Evolutionary conservation across 768 basidiomycete genomes (phyloP).

Genomic region (Zangia roseola): DNA sequence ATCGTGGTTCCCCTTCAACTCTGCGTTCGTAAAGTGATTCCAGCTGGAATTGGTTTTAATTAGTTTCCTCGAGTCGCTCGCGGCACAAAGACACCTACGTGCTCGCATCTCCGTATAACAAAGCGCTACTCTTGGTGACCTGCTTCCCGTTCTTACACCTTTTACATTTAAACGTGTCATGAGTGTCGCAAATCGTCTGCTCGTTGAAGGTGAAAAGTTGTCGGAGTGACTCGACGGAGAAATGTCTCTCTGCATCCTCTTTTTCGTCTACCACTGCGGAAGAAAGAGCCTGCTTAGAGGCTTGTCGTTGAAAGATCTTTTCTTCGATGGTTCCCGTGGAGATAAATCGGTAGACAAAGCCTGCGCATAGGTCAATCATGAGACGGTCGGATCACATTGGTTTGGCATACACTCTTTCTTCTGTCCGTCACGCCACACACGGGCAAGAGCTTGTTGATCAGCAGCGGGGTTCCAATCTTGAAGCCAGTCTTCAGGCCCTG

Average conservation of each 20-base stretch:
- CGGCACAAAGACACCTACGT: constrained; percentile 59
- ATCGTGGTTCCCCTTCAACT: constrained; percentile 91
- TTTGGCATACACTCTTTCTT: constrained; percentile 91
- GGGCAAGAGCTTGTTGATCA: constrained; percentile 96
- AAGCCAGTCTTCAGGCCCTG: background rate
- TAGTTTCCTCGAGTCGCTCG: background rate
- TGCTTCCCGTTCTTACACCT: constrained; percentile 88
- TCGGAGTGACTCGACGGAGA: constrained; percentile 83
- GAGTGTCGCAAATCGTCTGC: constrained; percentile 85
- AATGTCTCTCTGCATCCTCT: constrained; percentile 93
- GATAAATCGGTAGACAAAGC: constrained; percentile 98
- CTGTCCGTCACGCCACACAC: constrained; percentile 99
- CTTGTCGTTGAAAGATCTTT: constrained; percentile 98
- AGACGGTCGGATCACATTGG: background rate
- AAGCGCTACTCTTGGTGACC: constrained; percentile 72
- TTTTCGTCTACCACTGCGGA: constrained; percentile 98
- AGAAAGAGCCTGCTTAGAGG: constrained; percentile 92
- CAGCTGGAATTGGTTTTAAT: constrained; percentile 52
- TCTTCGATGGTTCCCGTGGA: constrained; percentile 97
- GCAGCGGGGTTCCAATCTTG: constrained; percentile 99
- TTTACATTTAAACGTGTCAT: constrained; percentile 98
- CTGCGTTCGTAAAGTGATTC: constrained; percentile 94
- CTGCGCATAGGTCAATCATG: constrained; percentile 36
- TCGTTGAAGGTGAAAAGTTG: constrained; percentile 93
- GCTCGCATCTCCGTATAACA: constrained; percentile 96